phyloP scores from a whole-genome alignment of 208 protist species.

The Acanthamoeba healyi region DNA sequence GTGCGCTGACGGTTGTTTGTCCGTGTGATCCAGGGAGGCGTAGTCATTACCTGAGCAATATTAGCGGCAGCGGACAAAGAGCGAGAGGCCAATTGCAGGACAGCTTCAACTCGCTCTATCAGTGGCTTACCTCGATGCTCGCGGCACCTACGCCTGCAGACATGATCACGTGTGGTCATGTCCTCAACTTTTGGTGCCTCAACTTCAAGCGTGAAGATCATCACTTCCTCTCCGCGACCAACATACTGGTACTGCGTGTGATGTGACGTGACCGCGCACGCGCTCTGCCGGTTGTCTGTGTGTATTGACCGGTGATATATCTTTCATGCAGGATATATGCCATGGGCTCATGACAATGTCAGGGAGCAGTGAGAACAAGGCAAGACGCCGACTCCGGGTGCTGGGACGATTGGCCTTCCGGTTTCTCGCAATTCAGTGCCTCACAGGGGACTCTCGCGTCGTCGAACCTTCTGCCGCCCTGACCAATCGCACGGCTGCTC shows the following conservation, averaged over 20 bases:
- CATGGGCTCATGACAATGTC: neutral
- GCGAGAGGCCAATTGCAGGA: neutral
- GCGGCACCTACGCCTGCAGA: neutral
- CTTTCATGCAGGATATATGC: neutral
- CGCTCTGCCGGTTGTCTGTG: too few species aligned
- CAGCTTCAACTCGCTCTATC: neutral
- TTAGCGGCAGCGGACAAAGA: neutral
- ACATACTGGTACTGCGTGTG: neutral
- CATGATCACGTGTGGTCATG: neutral
- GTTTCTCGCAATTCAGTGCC: slow-evolving; percentile 14
- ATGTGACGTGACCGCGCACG: too few species aligned
- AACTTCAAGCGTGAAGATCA: slow-evolving; percentile 62
- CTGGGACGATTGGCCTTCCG: slow-evolving; percentile 27
- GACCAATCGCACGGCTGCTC: neutral
- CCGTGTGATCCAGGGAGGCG: neutral
- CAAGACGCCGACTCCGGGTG: neutral
- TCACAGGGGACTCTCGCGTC: neutral
- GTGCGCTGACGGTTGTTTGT: neutral
- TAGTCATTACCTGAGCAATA: slow-evolving; percentile 50
- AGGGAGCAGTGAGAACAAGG: neutral
- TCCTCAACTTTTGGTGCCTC: slow-evolving; percentile 23
- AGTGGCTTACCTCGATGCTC: neutral
- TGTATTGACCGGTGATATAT: neutral
- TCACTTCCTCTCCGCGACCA: neutral
- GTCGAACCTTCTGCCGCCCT: neutral